Conservation (phyloP, 1,139 yeast genomes). For the Magnusiomyces sp. region DNA sequence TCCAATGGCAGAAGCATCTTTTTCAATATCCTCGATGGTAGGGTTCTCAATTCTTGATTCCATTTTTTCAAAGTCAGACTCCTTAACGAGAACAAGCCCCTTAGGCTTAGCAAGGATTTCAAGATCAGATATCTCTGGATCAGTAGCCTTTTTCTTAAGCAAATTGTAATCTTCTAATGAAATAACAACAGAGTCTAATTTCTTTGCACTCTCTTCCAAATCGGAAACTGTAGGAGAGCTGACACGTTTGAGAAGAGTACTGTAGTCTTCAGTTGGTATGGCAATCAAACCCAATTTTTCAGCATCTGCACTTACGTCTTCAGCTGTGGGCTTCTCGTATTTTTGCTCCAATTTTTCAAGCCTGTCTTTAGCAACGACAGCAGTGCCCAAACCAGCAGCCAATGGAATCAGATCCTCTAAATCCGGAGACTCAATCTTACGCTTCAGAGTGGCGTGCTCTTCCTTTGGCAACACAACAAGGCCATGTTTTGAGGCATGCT, state of each 20-base stretch:
- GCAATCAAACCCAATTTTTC: constrained; percentile 24
- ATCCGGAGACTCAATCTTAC: constrained; percentile 17
- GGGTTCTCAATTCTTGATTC: constrained; percentile 15
- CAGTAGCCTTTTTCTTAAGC: constrained; percentile 18
- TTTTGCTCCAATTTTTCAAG: constrained; percentile 10
- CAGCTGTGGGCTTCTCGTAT: constrained; percentile 16
- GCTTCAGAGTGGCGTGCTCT: constrained; percentile 18
- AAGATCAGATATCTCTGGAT: constrained; percentile 18
- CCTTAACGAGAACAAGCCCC: constrained; percentile 23
- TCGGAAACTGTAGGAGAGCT: constrained; percentile 9
- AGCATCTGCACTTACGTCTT: constrained; percentile 22
- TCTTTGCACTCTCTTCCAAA: constrained; percentile 8
- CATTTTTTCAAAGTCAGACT: constrained; percentile 6
- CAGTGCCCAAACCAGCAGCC: constrained; percentile 32
- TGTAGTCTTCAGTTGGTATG: constrained; percentile 21
- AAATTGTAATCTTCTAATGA: constrained; percentile 8
- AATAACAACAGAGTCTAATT: constrained; percentile 10
- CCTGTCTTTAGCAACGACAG: constrained; percentile 26
- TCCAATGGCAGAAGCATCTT: constrained; percentile 24
- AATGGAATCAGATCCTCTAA: constrained; percentile 23
- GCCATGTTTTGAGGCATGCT: constrained; percentile 23
- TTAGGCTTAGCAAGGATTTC: constrained; percentile 19
- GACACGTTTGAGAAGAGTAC: constrained; percentile 7
- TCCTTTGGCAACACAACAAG: constrained; percentile 25
- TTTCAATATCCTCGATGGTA: constrained; percentile 16